A percentile compares a stretch with the other conserved stretches of the same genome.
These are phyloP conservation scores for Didymella sp. DNA, from an alignment of 2,329 filamentous ascomycete genomes.

Conservation along the genomic window DNA sequence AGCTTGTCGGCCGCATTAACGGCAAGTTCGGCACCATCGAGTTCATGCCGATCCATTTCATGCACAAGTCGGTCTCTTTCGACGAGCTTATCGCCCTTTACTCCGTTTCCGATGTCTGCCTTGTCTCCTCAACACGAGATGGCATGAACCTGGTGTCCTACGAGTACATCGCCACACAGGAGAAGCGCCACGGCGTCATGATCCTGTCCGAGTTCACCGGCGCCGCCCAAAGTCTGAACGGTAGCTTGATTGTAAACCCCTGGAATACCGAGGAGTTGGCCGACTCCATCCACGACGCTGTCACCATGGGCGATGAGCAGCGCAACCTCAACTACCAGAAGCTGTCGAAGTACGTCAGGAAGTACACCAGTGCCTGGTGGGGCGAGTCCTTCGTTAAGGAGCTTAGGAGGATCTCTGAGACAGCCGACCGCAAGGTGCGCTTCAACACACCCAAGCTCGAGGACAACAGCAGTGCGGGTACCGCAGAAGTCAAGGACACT, in stretches of 20 bases:
- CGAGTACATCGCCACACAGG: constrained; percentile 95
- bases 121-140: constrained; percentile 94
- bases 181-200: constrained; percentile 88
- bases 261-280: constrained; percentile 98
- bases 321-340: constrained; percentile 87
- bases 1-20: constrained; percentile 95
- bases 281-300: constrained; percentile 91
- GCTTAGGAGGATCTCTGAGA: constrained; percentile 67
- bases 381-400: constrained; percentile 90
- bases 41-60: constrained; percentile 98
- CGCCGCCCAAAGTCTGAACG: constrained; percentile 91
- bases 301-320: constrained; percentile 92
- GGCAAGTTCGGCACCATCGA: constrained; percentile 96
- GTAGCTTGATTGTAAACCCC: constrained; percentile 92
- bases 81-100: constrained; percentile 95
- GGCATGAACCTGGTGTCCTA: constrained; percentile 99
- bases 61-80: constrained; percentile 94
- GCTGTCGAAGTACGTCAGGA: constrained; percentile 92
- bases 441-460: constrained; percentile 23
- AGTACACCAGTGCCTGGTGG: constrained; percentile 97
- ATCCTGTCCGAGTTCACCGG: constrained; percentile 97
- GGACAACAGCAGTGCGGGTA: neutral
- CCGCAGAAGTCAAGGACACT: neutral
- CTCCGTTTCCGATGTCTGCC: constrained; percentile 87
- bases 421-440: constrained; percentile 58